These are phyloP conservation scores for Leishmania gerbilli DNA, from an alignment of 208 protist species.

Conservation along the genomic window DNA sequence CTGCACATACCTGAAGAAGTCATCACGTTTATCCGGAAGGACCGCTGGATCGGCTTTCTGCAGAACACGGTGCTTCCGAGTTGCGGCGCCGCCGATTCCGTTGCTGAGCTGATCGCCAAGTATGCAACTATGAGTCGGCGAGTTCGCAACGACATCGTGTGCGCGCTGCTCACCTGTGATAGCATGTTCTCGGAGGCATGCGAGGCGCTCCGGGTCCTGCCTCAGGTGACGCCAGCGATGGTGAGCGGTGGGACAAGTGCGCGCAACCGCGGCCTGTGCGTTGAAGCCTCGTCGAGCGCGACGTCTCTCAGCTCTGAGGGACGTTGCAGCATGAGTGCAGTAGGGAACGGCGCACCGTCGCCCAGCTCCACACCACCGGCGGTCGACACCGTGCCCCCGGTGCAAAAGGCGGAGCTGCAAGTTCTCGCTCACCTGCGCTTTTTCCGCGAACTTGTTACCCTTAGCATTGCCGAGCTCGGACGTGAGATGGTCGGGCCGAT, in stretches of 20 bases:
- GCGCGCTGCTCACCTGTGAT: constrained; percentile 54
- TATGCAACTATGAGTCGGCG: constrained; percentile 47
- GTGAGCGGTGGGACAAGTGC: constrained; percentile 8
- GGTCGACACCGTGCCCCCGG: background rate
- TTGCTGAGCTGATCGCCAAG: constrained; percentile 24
- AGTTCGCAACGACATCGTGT: constrained; percentile 70
- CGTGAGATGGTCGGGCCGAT: constrained; percentile 62
- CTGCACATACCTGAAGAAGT: constrained; percentile 54
- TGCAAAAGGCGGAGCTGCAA: constrained; percentile 53
- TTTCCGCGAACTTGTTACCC: constrained; percentile 58
- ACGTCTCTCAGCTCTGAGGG: constrained; percentile 18
- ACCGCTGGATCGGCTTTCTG: constrained; percentile 48
- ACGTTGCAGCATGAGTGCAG: background rate
- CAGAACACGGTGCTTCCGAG: constrained; percentile 35
- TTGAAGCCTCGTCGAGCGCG: constrained; percentile 20
- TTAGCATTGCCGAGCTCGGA: constrained; percentile 62
- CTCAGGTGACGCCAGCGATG: constrained; percentile 10
- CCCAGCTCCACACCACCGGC: constrained; percentile 9
- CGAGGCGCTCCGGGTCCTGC: constrained; percentile 52
- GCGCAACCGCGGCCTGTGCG: constrained; percentile 15
- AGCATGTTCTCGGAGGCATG: constrained; percentile 47
- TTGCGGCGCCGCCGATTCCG: constrained; percentile 15
- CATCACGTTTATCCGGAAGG: constrained; percentile 44
- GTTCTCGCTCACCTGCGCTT: constrained; percentile 74
- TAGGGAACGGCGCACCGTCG: constrained; percentile 5